Evolutionary conservation across 2,329 filamentous ascomycete genomes (phyloP).

Genomic region (Byssothecium circinans): DNA sequence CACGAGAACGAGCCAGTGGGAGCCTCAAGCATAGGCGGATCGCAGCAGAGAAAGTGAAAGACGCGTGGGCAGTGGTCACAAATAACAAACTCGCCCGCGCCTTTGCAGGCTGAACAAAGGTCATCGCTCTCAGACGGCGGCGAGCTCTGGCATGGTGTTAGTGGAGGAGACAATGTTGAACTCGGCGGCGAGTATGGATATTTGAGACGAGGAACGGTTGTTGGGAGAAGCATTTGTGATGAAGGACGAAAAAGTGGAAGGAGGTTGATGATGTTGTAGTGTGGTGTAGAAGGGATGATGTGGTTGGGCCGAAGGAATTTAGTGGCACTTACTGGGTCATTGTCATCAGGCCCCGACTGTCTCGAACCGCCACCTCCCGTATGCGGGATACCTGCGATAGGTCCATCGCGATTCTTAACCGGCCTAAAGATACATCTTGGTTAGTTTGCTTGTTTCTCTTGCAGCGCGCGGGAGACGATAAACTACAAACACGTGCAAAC

Average conservation of each 20-base stretch:
- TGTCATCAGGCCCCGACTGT: constrained; percentile 62
- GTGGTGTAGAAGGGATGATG: constrained; percentile 43
- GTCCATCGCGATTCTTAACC: constrained; percentile 72
- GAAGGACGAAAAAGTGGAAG: constrained; percentile 25
- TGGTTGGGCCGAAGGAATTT: constrained; percentile 47
- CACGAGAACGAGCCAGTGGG: constrained; percentile 69
- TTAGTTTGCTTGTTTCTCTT: constrained; percentile 35
- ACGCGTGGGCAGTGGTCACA: constrained; percentile 90
- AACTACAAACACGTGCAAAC: constrained; percentile 33
- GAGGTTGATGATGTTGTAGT: constrained; percentile 33
- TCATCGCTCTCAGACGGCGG: constrained; percentile 72
- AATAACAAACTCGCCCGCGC: constrained; percentile 82
- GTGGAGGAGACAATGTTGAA: constrained; percentile 40
- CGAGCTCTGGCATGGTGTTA: constrained; percentile 46
- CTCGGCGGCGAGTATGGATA: constrained; percentile 41
- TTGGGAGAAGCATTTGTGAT: constrained; percentile 39
- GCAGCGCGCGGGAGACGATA: constrained; percentile 15
- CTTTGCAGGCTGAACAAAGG: constrained; percentile 82
- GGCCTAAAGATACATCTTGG: constrained; percentile 57
- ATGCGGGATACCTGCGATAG: constrained; percentile 66
- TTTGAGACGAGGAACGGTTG: constrained; percentile 29
- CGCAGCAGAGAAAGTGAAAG: constrained; percentile 87
- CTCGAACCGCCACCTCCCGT: constrained; percentile 61
- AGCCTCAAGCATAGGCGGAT: constrained; percentile 62
- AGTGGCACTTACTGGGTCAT: constrained; percentile 55